phyloP scores from a whole-genome alignment of 208 protist species.

The Acanthamoeba lenticulata region DNA sequence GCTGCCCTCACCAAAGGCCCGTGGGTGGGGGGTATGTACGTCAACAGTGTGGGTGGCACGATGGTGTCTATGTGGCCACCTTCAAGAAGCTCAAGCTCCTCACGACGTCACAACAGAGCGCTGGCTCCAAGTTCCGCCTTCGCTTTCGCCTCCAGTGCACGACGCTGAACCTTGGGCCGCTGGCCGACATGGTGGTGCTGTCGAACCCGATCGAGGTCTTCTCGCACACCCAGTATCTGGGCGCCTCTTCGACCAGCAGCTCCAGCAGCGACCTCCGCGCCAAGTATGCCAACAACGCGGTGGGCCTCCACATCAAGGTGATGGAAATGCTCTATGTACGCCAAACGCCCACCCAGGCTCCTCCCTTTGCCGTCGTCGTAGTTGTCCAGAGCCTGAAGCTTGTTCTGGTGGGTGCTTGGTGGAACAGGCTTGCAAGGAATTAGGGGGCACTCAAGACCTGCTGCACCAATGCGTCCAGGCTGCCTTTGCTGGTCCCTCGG shows the following conservation, averaged over 20 bases:
- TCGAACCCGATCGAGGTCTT: conserved; percentile 38
- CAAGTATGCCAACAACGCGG: conserved; percentile 1
- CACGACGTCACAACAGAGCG: neutral
- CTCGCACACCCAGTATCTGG: conserved; percentile 26
- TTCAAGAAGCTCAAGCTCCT: conserved; percentile 60
- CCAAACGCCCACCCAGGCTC: neutral
- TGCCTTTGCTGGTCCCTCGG: neutral
- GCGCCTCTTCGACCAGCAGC: neutral
- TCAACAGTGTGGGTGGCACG: neutral
- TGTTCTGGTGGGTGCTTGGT: neutral
- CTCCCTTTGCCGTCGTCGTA: too few relatives aligned
- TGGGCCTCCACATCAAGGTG: neutral
- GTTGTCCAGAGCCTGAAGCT: too few relatives aligned
- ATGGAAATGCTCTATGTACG: conserved; percentile 1
- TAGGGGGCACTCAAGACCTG: neutral
- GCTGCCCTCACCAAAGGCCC: neutral
- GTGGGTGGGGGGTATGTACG: neutral
- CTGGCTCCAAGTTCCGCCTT: neutral
- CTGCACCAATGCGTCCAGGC: neutral
- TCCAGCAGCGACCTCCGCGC: neutral
- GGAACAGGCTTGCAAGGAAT: neutral
- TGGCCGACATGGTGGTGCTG: neutral
- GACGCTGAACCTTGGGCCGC: neutral
- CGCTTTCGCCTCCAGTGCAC: neutral
- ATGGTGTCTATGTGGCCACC: neutral